Evolutionary conservation across 352 stramenopile genomes (phyloP), one percentile per base, ranked within the genome.

Genomic region (Saprolegnia parasitica): DNA sequence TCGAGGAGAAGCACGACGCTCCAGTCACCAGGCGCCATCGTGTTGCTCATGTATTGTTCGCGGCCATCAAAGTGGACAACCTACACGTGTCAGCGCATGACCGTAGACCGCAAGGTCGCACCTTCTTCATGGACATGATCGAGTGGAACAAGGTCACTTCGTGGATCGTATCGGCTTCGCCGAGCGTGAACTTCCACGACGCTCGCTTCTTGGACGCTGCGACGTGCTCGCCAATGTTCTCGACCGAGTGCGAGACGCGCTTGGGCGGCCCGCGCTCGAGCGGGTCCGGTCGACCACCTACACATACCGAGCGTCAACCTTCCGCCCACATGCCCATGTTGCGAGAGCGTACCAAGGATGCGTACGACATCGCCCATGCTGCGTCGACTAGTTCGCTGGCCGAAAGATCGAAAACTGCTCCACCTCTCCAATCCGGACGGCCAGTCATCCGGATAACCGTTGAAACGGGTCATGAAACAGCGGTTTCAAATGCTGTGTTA

Each of bases 91-190:
- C 18, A 8, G 3, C 0, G 47, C 35, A 64, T 21, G 40, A 20
- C n/a, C 45, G 6, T 24, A 50, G 9, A 16, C 16, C 3, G 20
- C 4, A 62, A 18, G 11, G 24, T 39, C 50, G 32, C 35, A 85
- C 79, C 77, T 95, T 95, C 76, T 95, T 95, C 74, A 91, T 89
- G 46, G 81, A 88, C 80, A 95, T 88, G 63, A 90, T 78, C 21
- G 86, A 95, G 76, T 95, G 86, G 60, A 86, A 71, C 46, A 95
- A 74, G 71, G 89, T 78, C 45, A 93, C 81, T 64, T 91, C 83
- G 68, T 95, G 86, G 54, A 78, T 75, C 54, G 74, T 79, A 57
- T 95, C 86, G 1, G 76, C 77, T 46, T 93, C 84, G 60, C 87
- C 85, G 46, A 95, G 74, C 46, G 85, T 87, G 61, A 95, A 95